These are phyloP conservation scores for Irpex sp. DNA, from an alignment of 1,284 basidiomycete genomes.

Conservation along the genomic window DNA sequence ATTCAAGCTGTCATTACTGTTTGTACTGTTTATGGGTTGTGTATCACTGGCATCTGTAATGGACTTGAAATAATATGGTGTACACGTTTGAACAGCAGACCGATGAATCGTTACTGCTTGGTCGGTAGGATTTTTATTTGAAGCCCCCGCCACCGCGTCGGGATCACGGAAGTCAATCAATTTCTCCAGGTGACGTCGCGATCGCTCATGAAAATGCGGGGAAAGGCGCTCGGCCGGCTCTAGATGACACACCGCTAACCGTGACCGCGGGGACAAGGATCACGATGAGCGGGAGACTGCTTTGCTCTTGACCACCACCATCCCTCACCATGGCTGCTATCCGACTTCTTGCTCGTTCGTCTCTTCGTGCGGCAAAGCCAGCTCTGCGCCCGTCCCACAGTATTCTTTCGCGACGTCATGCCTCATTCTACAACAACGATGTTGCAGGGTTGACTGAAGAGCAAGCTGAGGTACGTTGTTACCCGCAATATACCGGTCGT, in stretches of 20 bases:
- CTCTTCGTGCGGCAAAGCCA: background rate
- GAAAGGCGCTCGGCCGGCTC: background rate
- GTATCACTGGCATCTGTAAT: too few species aligned
- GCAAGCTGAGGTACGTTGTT: slow-evolving; percentile 68
- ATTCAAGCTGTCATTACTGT: too few species aligned
- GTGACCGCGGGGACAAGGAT: background rate
- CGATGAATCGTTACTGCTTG: too few species aligned
- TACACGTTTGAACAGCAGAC: too few species aligned
- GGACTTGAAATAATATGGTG: too few species aligned
- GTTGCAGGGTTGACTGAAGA: slow-evolving; percentile 83
- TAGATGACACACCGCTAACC: background rate
- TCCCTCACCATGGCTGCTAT: background rate
- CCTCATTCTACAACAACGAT: slow-evolving; percentile 67
- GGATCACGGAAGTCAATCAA: background rate
- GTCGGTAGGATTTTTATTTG: too few species aligned
- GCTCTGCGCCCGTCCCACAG: background rate
- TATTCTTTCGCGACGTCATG: slow-evolving; percentile 27
- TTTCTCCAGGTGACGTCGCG: background rate
- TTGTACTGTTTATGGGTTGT: too few species aligned
- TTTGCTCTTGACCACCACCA: background rate
- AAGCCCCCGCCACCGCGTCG: background rate
- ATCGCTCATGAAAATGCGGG: background rate
- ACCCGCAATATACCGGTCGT: background rate
- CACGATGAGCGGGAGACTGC: background rate
- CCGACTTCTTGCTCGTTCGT: background rate